Base-by-base conservation (phyloP, 768 basidiomycete species). In the Rhizopogon sp. region DNA sequence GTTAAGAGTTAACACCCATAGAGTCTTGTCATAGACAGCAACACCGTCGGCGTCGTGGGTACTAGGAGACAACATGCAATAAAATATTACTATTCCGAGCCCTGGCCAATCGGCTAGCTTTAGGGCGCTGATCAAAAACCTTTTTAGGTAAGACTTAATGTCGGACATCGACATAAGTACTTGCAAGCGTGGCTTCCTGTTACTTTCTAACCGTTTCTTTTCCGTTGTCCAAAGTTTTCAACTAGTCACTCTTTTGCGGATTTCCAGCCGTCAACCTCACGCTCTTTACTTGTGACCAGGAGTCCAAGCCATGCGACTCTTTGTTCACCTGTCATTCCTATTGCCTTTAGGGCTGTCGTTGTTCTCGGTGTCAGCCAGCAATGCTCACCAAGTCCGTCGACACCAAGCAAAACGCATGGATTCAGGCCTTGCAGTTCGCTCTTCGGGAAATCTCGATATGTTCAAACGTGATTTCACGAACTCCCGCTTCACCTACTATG, bases 401-500 rank as follows among this genome's bases (percentile, higher is more conserved):
- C 65, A 63, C 50, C 60, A 67, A 55, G 61, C 54, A 31, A 59
- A 60, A 39, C 66, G 56, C 43, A 59, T 63, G 22, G 3, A 46
- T 14, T 41, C 29, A 39, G 63, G 63, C 56, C 59, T 68, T 43
- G 64, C 25, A 25, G 25, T 25, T 25, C 25, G 25, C 25, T 3
- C 25, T 56, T 31, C 66, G 70, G 5, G 56, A 66, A 29, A 28
- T 66, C 25, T 25, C 28, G 20, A 47, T 16, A 41, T 66, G 37
- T 58, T 57, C 57, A 62, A 62, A 55, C 66, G 65, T 49, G 33
- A 47, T 35, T 61, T 55, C 42, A 51, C 61, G 53, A 43, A 51
- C 31, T 52, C 54, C 31, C 69, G 70, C 33, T 56, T 72, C 45
- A 78, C 76, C 1, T 78, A 57, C 59, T 78, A 70, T 50, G 70